Evolutionary conservation across 73 alveolate species (phyloP).

Genomic region (Effrenium voratum): DNA sequence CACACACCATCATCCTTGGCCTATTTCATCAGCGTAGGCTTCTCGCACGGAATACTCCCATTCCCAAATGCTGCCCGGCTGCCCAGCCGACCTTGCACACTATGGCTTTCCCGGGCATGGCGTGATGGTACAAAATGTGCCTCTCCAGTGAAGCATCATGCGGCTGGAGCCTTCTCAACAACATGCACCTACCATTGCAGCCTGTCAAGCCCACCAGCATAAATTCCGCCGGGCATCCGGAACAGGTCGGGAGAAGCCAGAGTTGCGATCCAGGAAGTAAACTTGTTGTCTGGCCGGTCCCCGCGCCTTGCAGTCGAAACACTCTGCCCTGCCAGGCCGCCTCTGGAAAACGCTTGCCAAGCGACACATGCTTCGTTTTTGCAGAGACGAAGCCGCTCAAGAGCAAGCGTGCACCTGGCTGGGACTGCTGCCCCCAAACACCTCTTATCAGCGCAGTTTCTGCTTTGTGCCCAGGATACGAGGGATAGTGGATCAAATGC

Average conservation of each 20-base stretch:
- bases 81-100: neutral
- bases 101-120: neutral
- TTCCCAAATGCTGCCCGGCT: conserved; percentile 17
- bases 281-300: conserved; percentile 87
- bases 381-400: conserved; percentile 77
- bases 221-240: neutral
- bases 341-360: too few relatives aligned
- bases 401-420: conserved; percentile 37
- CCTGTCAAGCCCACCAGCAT: neutral
- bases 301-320: conserved; percentile 41
- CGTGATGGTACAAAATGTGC: too few relatives aligned
- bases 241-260: conserved; percentile 65
- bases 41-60: conserved; percentile 89
- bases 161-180: too few relatives aligned
- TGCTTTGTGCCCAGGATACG: too few relatives aligned
- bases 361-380: conserved; percentile 65
- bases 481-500: too few relatives aligned
- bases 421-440: conserved; percentile 5
- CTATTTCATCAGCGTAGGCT: conserved; percentile 61
- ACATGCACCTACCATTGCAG: neutral
- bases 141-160: too few relatives aligned
- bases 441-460: too few relatives aligned
- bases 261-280: conserved; percentile 70
- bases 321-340: too few relatives aligned
- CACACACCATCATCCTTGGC: too few relatives aligned